Evolutionary conservation across 139 green algal genomes (phyloP).

Genomic region (Chlorella sp.): DNA sequence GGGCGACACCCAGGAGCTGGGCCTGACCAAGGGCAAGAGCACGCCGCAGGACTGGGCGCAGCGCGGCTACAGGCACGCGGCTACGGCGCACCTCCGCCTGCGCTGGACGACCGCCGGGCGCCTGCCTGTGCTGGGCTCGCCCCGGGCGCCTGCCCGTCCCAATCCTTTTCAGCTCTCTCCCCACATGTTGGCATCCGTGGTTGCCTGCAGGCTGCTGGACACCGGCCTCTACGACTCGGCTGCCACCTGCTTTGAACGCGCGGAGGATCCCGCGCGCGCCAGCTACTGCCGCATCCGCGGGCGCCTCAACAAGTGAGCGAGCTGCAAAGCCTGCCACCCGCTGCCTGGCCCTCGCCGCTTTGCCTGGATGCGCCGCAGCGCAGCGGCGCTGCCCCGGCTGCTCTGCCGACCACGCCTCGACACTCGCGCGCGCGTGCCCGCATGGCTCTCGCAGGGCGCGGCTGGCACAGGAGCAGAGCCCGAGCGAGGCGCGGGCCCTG

Average conservation of each 20-base stretch:
- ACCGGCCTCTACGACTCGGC: slow-evolving; percentile 20
- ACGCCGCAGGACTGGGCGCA: slow-evolving; percentile 38
- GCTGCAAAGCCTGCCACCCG: no score
- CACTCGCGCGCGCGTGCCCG: no score
- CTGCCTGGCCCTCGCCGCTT: no score
- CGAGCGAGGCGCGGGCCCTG: not conserved
- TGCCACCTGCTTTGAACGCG: slow-evolving; percentile 20
- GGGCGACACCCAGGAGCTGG: slow-evolving; percentile 30
- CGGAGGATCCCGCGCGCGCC: slow-evolving; percentile 6
- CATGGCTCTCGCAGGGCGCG: no score
- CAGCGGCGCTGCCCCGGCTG: no score
- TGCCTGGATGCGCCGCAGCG: no score
- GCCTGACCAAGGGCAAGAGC: slow-evolving; percentile 22
- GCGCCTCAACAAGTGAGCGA: no score
- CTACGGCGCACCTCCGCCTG: not conserved
- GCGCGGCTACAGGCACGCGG: slow-evolving; percentile 3
- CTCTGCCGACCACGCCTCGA: no score
- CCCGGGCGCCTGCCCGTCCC: no score
- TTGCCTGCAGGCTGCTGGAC: slow-evolving; percentile 31
- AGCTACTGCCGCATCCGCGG: no score
- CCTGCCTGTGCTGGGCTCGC: no score
- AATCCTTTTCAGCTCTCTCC: not conserved
- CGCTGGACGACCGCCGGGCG: no score
- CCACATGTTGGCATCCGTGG: not conserved
- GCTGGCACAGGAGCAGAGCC: slow-evolving; percentile 4